phyloP scores from a whole-genome alignment of 2,329 filamentous ascomycete genomes.

The Chaetomiaceae sp. region DNA sequence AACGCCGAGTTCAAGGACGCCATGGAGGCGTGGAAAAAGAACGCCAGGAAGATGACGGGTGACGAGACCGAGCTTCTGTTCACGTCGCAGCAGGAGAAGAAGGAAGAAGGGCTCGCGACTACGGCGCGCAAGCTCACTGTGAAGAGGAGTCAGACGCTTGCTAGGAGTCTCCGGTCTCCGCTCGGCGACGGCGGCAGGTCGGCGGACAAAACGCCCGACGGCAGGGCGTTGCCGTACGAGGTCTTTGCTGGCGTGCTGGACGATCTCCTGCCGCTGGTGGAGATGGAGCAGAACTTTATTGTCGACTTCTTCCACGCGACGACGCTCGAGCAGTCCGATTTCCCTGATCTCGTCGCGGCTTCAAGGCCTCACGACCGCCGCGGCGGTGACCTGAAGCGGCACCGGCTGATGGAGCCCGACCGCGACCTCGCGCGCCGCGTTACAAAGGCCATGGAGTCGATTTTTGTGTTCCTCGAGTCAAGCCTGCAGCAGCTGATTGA shows the following conservation, averaged over 20 bases:
- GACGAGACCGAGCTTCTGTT: constrained; percentile 86
- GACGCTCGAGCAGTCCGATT: constrained; percentile 77
- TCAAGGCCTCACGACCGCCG: constrained; percentile 62
- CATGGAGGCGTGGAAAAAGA: constrained; percentile 72
- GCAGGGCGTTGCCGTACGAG: constrained; percentile 70
- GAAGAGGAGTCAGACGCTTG: constrained; percentile 85
- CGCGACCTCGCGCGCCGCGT: constrained; percentile 79
- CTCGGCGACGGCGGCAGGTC: constrained; percentile 54
- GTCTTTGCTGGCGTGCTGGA: constrained; percentile 76
- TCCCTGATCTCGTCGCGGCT: constrained; percentile 70
- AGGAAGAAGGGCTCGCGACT: constrained; percentile 65
- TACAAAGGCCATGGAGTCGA: constrained; percentile 80
- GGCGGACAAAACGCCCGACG: constrained; percentile 56
- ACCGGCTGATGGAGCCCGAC: constrained; percentile 82
- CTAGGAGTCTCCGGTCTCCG: constrained; percentile 65
- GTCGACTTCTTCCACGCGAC: constrained; percentile 95
- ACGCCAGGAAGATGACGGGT: constrained; percentile 66
- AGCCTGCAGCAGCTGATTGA: constrained; percentile 78
- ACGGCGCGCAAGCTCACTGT: constrained; percentile 88
- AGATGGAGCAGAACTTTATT: constrained; percentile 94
- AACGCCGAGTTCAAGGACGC: constrained; percentile 78
- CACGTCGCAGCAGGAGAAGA: constrained; percentile 78
- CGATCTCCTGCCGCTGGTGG: constrained; percentile 75
- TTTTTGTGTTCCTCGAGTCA: constrained; percentile 75
- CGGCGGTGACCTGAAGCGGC: constrained; percentile 67